These are phyloP conservation scores for Tricladium varicosporioides DNA, from an alignment of 2,329 filamentous ascomycete genomes.

Conservation along the genomic window DNA sequence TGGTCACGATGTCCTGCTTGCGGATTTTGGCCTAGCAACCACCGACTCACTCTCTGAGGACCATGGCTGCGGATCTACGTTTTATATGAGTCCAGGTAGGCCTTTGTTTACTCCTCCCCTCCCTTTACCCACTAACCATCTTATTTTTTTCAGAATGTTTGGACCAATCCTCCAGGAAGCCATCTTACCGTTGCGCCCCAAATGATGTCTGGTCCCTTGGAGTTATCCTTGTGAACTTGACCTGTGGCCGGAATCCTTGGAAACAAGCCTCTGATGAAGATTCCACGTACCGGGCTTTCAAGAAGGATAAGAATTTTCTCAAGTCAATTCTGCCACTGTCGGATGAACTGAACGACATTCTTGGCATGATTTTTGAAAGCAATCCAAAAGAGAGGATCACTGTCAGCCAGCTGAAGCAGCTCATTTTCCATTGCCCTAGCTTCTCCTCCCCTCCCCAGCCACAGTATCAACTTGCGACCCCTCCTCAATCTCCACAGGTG, in stretches of 20 bases:
- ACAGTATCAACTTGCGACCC: conserved; percentile 13
- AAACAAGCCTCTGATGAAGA: conserved; percentile 93
- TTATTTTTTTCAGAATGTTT: conserved; percentile 69
- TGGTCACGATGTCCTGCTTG: conserved; percentile 88
- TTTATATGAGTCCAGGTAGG: conserved; percentile 99
- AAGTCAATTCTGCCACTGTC: conserved; percentile 91
- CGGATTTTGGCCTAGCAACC: conserved; percentile 95
- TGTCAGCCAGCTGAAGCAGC: conserved; percentile 72
- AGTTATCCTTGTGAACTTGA: conserved; percentile 95
- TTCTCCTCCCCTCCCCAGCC: conserved; percentile 28
- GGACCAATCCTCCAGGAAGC: conserved; percentile 69
- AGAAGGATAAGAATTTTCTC: conserved; percentile 81
- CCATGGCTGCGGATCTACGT: conserved; percentile 96
- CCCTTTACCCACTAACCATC: conserved; percentile 28
- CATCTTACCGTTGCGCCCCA: conserved; percentile 85
- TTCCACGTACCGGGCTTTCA: conserved; percentile 89
- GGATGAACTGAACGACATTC: conserved; percentile 81
- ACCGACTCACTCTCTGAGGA: conserved; percentile 81
- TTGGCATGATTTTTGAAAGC: conserved; percentile 83
- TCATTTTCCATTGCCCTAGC: conserved; percentile 66
- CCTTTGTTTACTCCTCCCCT: conserved; percentile 28
- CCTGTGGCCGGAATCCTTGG: conserved; percentile 98
- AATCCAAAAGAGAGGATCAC: conserved; percentile 81
- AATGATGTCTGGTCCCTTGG: conserved; percentile 99
- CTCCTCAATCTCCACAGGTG: conserved; percentile 13